Conservation (phyloP, 2,329 filamentous ascomycete genomes). For the Fusarium sp. region DNA sequence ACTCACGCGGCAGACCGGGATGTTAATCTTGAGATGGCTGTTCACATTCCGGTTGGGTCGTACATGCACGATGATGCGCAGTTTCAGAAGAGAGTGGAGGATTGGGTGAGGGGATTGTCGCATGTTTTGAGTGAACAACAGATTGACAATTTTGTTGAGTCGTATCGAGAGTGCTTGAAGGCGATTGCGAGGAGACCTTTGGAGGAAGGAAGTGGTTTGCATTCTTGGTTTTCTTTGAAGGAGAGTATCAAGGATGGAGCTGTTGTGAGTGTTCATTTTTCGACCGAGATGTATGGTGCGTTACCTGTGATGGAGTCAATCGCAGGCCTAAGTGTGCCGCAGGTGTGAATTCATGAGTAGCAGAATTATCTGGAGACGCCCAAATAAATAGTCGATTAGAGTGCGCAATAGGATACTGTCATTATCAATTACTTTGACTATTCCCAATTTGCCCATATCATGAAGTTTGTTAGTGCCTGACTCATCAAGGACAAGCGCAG, state of each 20-base stretch:
- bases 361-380: background rate
- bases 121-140: background rate
- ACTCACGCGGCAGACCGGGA: background rate
- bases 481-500: slow-evolving; percentile 10
- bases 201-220: background rate
- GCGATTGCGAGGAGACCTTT: background rate
- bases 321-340: too few relatives aligned
- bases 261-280: background rate
- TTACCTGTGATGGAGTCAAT: background rate
- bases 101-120: background rate
- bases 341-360: background rate
- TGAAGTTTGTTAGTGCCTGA: slow-evolving; percentile 14
- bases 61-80: background rate
- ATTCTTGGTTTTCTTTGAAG: background rate
- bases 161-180: background rate
- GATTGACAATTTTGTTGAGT: background rate
- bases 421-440: background rate
- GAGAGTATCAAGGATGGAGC: background rate
- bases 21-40: background rate
- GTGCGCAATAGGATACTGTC: background rate
- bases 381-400: background rate
- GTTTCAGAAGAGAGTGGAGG: background rate
- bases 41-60: background rate
- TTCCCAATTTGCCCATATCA: slow-evolving; percentile 2
- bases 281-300: background rate